A percentile compares a stretch with the other conserved stretches of the same genome.
Evolutionary conservation across 208 protist species (phyloP).

Genomic region (Crithidia brevicula): DNA sequence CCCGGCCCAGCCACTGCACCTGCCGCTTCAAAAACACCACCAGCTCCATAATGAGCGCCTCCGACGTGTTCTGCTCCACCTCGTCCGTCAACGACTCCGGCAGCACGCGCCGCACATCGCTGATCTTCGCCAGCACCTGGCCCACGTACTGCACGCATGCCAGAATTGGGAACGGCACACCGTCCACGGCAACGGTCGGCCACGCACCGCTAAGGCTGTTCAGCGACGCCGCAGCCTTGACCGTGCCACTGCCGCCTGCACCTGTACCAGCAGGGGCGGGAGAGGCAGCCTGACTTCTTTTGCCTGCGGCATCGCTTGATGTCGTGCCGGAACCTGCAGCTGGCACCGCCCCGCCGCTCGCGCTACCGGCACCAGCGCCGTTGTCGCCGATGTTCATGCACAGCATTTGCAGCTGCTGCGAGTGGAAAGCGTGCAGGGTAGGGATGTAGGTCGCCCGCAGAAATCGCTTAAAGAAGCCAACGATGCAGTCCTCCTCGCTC

Average conservation of each 20-base stretch:
- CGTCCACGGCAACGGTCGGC: constrained; percentile 59
- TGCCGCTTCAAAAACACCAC: constrained; percentile 70
- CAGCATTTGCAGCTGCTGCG: constrained; percentile 63
- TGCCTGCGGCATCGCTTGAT: neutral
- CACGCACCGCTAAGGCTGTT: constrained; percentile 36
- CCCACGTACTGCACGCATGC: constrained; percentile 81
- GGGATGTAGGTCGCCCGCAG: constrained; percentile 73
- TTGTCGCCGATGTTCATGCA: constrained; percentile 49
- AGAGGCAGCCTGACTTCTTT: neutral
- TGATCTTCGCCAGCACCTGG: constrained; percentile 70
- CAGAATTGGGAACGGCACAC: constrained; percentile 56
- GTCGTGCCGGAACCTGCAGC: neutral
- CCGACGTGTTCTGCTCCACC: constrained; percentile 64
- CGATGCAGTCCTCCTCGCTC: constrained; percentile 55
- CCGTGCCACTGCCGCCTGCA: neutral
- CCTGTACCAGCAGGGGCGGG: neutral
- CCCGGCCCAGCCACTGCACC: constrained; percentile 57
- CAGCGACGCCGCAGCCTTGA: constrained; percentile 13
- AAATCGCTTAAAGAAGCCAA: constrained; percentile 73
- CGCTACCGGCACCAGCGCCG: constrained; percentile 5
- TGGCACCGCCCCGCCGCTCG: neutral
- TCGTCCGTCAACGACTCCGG: constrained; percentile 57
- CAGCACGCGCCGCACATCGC: constrained; percentile 48
- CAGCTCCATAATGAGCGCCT: constrained; percentile 75
- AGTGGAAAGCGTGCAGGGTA: constrained; percentile 70